Base-by-base conservation (phyloP, 805 yeast species). In the Saccharomycopsis vini region DNA sequence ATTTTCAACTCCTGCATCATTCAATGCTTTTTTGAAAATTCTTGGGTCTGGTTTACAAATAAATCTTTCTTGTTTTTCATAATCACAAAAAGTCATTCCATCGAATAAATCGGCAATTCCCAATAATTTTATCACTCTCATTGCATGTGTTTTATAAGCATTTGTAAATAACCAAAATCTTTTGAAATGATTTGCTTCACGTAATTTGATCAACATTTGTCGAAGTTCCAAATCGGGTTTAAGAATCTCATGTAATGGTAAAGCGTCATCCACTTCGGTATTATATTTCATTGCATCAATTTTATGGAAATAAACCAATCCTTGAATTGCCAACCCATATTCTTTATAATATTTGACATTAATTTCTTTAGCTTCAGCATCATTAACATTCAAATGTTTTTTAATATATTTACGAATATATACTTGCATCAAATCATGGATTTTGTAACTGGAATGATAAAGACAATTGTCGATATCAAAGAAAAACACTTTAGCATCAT, bases 381-480 rank as follows among this genome's bases (percentile, higher is more conserved):
- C 87, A 38, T 69, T 66, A 34, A 90, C 63, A 16, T 68, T 57
- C 42, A 90, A 67, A 39, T 72, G 69, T 43, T 71, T 70, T 54
- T 78, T 81, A 66, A 92, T 87, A 62, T 82, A 90, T 38, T 80
- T 66, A 52, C 85, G 90, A 53, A 92, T 90, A 49, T 79, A 79
- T 15, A 74, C 77, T 56, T 83, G 95, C 97, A 90, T 90, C 62
- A 86, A 58, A 53, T 83, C 92, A 55, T 82, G 94, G 54, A 90
- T 83, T 59, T 71, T 71, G 20, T 84, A 73, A 1, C 87, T 77
- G 45, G 88, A 67, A 42, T 74, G 71, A 63, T 90, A 90, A 24
- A 90, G 71, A 60, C 97, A 88, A 61, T 90, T 90, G 66, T 90
- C 98, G 43, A 90, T 87, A 60, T 90, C 98, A 56, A 90, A 90